Evolutionary conservation across 2,329 filamentous ascomycete species (phyloP).

Genomic region (Fusarium guadeloupense): DNA sequence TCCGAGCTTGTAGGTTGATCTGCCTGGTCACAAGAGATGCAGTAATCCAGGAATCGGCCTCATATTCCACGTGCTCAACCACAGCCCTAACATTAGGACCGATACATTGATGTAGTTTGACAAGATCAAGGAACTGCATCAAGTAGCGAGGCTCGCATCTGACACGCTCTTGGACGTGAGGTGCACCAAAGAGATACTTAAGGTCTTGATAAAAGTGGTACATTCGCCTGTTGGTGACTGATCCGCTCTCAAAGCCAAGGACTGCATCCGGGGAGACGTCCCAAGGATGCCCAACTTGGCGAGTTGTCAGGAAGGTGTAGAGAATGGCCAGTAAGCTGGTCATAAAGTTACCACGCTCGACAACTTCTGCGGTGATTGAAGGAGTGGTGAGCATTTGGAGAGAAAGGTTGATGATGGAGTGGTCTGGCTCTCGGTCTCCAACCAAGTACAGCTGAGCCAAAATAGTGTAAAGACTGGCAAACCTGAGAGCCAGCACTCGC

Average conservation of each 20-base stretch:
- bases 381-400: constrained; percentile 96
- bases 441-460: constrained; percentile 95
- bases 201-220: constrained; percentile 98
- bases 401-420: constrained; percentile 98
- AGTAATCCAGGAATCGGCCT: constrained; percentile 97
- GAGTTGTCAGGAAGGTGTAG: constrained; percentile 95
- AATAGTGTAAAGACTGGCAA: constrained; percentile 93
- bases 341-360: constrained; percentile 93
- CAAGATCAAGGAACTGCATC: constrained; percentile 92
- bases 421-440: constrained; percentile 93
- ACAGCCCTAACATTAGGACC: constrained; percentile 91
- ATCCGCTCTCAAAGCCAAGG: constrained; percentile 91
- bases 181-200: constrained; percentile 87
- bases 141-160: constrained; percentile 87
- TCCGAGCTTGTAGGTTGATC: constrained; percentile 90
- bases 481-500: constrained; percentile 88
- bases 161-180: constrained; percentile 86
- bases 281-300: constrained; percentile 93
- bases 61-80: constrained; percentile 96
- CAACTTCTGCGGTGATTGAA: constrained; percentile 94
- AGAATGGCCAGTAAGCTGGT: constrained; percentile 95
- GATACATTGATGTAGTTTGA: constrained; percentile 96
- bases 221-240: constrained; percentile 92
- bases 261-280: constrained; percentile 87
- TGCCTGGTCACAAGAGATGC: constrained; percentile 93